Conservation (phyloP, 305 asterid species). For the Ajuga reptans region DNA sequence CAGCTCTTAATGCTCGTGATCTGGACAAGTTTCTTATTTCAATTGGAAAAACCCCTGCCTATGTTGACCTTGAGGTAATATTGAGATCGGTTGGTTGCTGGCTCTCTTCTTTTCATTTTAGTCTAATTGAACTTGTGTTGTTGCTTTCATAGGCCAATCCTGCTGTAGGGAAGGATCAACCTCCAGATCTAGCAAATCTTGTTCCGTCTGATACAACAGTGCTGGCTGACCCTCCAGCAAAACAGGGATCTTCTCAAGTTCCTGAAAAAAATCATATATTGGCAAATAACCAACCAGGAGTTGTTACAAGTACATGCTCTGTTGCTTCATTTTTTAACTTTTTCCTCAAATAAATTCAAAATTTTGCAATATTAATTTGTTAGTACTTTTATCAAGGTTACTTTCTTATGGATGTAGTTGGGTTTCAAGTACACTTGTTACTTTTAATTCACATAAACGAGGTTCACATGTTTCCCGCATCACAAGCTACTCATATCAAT, state of each 20-base stretch:
- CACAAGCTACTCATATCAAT: neutral
- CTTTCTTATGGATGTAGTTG: neutral
- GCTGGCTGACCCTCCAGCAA: conserved; percentile 32
- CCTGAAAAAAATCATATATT: conserved; percentile 30
- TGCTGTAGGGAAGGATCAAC: conserved; percentile 89
- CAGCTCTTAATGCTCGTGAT: conserved; percentile 65
- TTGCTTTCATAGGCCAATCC: conserved; percentile 58
- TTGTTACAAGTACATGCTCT: conserved; percentile 35
- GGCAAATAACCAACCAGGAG: conserved; percentile 29
- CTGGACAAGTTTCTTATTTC: conserved; percentile 82
- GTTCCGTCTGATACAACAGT: conserved; percentile 61
- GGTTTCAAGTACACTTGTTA: neutral
- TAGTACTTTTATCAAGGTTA: neutral
- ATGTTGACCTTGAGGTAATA: conserved; percentile 91
- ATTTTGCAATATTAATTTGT: neutral
- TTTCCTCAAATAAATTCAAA: neutral
- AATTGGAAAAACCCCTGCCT: conserved; percentile 54
- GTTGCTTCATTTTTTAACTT: neutral
- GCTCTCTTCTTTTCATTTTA: neutral
- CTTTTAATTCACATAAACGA: conserved; percentile 6
- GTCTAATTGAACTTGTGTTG: conserved; percentile 5
- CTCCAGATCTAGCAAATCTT: conserved; percentile 79
- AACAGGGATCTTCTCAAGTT: conserved; percentile 31
- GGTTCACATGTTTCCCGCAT: neutral
- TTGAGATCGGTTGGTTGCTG: conserved; percentile 6